Evolutionary conservation across 2,329 filamentous ascomycete species (phyloP), one percentile per base, ranked within the genome.

Genomic region (Colletotrichum higginsianum): DNA sequence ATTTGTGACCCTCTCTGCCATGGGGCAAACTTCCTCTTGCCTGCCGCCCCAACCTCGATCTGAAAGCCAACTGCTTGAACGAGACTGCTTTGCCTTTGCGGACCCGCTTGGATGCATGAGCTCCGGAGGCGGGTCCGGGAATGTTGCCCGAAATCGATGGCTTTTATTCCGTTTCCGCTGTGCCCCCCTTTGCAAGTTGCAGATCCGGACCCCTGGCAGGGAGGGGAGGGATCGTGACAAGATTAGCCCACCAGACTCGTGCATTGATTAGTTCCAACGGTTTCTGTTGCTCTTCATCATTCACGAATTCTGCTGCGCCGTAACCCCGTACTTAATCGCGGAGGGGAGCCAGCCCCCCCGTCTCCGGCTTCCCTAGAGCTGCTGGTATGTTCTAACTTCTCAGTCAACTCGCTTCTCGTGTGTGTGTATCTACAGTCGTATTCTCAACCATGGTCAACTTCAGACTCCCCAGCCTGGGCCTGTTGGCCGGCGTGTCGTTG

Each of bases 121-220:
- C 30, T 50, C 15, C 11, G 11, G 47, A n/a, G 18, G 2, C n/a
- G 47, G 47, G 21, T 9, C n/a, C 18, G 47, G 47, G 7, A 23
- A 50, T 50, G 1, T 65, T 65, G 21, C 61, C 61, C 11, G 9
- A 65, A 65, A 18, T 16, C 42, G 23, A 46, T 47, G 13, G 30
- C 21, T 16, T n/a, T 6, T 64, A 65, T 65, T 21, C 61, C 61
- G 61, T 50, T 65, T 65, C 5, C 47, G 50, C 61, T 65, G 61
- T 65, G 61, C 61, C 50, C 1, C 1, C 61, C 56, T 65, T 18
- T 50, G 40, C 50, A 56, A 65, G 61, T 18, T 13, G 13, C 23
- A 30, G 26, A 42, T 40, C 61, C 26, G 26, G 42, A 8, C 5
- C 12, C 61, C 50, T 18, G 35, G 38, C 50, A n/a, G 44, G 38